Conservation (phyloP, 2,329 filamentous ascomycete species). For the Aspergillus calidoustus region DNA sequence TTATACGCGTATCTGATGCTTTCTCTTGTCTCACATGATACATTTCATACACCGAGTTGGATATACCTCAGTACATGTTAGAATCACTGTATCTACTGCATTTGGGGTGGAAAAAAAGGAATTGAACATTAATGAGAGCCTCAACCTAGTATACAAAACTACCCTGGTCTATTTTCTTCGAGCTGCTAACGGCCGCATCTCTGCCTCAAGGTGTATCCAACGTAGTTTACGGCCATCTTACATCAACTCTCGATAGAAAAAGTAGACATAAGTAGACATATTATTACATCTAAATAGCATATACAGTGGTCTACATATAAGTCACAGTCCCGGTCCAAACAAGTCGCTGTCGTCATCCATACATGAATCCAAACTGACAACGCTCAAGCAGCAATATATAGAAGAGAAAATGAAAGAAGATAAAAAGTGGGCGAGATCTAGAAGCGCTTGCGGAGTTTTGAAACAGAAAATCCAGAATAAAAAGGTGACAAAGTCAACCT, state of each 20-base stretch:
- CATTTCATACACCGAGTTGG: constrained; percentile 13
- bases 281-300: not conserved
- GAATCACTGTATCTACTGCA: not conserved
- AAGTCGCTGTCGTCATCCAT: constrained; percentile 36
- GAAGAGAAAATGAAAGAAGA: constrained; percentile 1
- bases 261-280: not conserved
- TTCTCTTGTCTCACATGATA: constrained; percentile 11
- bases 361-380: constrained; percentile 23
- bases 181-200: not conserved
- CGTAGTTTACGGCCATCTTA: not conserved
- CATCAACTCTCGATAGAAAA: not conserved
- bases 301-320: not conserved
- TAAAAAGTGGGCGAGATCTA: not conserved
- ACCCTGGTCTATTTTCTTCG: too few relatives aligned
- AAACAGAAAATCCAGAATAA: not conserved
- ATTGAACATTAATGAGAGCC: not conserved
- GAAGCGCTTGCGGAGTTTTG: constrained; percentile 2
- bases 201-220: not conserved
- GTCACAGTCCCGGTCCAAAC: constrained; percentile 11
- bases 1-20: not conserved
- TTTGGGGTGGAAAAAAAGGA: not conserved
- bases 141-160: not conserved
- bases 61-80: constrained; percentile 19
- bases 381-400: constrained; percentile 10
- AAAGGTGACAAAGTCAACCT: not conserved